Base-by-base conservation (phyloP, 2,329 filamentous ascomycete genomes). In the Fonsecaea erecta region DNA sequence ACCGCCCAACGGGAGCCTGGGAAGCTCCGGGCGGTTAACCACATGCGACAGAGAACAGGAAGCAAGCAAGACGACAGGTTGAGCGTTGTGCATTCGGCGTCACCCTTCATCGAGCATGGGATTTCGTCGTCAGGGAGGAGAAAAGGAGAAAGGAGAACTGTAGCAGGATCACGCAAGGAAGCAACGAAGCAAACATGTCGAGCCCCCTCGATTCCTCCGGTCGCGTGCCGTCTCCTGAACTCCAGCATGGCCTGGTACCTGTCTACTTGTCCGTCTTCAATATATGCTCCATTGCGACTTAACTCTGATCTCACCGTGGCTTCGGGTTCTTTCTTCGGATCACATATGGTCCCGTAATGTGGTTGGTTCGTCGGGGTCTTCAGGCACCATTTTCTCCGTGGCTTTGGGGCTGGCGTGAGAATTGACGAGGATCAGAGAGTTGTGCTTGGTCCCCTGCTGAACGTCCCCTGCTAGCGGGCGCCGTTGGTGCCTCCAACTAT, bases 361-460 rank as follows among this genome's bases (percentile, higher is more conserved):
- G 35, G 26, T 48, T 52, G 63, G 63, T 18, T 43, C 35, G n/a
- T 52, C 57, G 52, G 58, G 35, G 34, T 14, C 21, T 30, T 40
- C 24, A 52, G 46, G 34, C 43, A 26, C 18, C 18, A 2, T 48
- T 48, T 4, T 1, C 43, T 24, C 2, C 2, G 18, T 11, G 18
- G 34, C 34, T 26, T 30, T 51, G 14, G 37, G 21, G 32, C 37
- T n/a, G 18, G 48, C 53, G 51, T 32, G 28, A 52, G 24, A 26
- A 40, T 21, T n/a, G 8, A 32, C 32, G 24, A 28, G n/a, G 58
- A 40, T 40, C 53, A 14, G 7, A 57, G 30, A 14, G 24, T 26
- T 32, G 4, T 2, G 32, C 40, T 51, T 18, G 40, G 55, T 58
- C 43, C 21, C 43, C 26, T 8, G 18, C 40, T 35, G 2, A 14